A percentile compares a stretch with the other conserved stretches of the same genome.
These are phyloP conservation scores for Stachybotrys elegans DNA, from an alignment of 2,329 filamentous ascomycete genomes.

Conservation along the genomic window DNA sequence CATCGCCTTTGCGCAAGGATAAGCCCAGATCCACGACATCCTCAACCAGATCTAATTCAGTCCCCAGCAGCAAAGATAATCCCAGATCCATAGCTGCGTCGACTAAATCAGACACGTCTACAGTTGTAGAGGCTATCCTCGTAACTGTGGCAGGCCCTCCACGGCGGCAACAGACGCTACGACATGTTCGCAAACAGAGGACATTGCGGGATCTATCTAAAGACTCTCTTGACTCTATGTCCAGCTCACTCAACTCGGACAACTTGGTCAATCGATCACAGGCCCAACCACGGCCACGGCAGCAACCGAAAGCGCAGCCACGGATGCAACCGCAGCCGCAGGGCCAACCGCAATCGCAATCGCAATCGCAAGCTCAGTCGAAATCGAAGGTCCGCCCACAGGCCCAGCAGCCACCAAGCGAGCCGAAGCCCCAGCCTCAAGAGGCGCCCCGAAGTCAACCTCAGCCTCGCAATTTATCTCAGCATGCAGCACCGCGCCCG, in stretches of 20 bases:
- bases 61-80: conserved; percentile 36
- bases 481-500: conserved; percentile 18
- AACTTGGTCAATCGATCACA: too few relatives aligned
- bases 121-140: conserved; percentile 53
- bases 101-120: conserved; percentile 48
- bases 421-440: conserved; percentile 7
- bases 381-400: neutral
- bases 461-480: too few relatives aligned
- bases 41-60: conserved; percentile 29
- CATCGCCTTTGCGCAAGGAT: too few relatives aligned
- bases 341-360: conserved; percentile 1
- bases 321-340: too few relatives aligned
- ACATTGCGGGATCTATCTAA: conserved; percentile 40
- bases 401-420: conserved; percentile 19
- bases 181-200: conserved; percentile 55
- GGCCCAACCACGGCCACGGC: too few relatives aligned
- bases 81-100: conserved; percentile 51
- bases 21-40: conserved; percentile 16
- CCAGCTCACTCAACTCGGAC: conserved; percentile 9
- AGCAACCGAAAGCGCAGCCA: too few relatives aligned
- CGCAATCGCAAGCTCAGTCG: conserved; percentile 3
- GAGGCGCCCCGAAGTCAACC: neutral
- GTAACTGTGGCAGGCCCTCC: conserved; percentile 43
- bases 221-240: conserved; percentile 7
- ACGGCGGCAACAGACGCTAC: conserved; percentile 48